Evolutionary conservation across 75 land plant genomes (phyloP).

Genomic region (Pinus taeda): DNA sequence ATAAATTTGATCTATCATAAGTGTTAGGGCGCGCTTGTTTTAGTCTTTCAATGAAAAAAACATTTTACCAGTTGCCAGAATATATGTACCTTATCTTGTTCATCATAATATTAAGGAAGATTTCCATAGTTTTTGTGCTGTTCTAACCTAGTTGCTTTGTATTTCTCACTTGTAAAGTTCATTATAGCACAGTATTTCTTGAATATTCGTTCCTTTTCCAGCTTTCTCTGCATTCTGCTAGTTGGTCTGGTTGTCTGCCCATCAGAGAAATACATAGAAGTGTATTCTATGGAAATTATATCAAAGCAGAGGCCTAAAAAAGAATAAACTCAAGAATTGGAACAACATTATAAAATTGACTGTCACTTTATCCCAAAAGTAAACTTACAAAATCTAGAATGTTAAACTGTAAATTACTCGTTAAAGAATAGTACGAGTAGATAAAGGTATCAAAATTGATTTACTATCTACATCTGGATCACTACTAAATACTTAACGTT

Average conservation of each 20-base stretch:
- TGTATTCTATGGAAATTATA: neutral
- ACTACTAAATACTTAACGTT: no score
- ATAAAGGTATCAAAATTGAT: no score
- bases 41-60: neutral
- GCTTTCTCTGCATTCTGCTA: conserved; percentile 70
- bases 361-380: no score
- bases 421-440: no score
- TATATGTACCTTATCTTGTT: conserved; percentile 51
- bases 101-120: conserved; percentile 46
- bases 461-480: no score
- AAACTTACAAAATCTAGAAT: no score
- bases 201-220: conserved; percentile 82
- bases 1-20: neutral
- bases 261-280: neutral
- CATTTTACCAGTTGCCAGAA: neutral
- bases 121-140: conserved; percentile 91
- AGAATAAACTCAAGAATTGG: no score
- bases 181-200: conserved; percentile 90
- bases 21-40: no score
- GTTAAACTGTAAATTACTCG: no score
- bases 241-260: conserved; percentile 5
- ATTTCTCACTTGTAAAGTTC: conserved; percentile 72
- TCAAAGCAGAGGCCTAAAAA: no score
- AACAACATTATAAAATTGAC: no score
- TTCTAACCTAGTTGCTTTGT: conserved; percentile 66